These are phyloP conservation scores for Cladosporium sp. DNA, from an alignment of 2,329 filamentous ascomycete species.

Conservation along the genomic window DNA sequence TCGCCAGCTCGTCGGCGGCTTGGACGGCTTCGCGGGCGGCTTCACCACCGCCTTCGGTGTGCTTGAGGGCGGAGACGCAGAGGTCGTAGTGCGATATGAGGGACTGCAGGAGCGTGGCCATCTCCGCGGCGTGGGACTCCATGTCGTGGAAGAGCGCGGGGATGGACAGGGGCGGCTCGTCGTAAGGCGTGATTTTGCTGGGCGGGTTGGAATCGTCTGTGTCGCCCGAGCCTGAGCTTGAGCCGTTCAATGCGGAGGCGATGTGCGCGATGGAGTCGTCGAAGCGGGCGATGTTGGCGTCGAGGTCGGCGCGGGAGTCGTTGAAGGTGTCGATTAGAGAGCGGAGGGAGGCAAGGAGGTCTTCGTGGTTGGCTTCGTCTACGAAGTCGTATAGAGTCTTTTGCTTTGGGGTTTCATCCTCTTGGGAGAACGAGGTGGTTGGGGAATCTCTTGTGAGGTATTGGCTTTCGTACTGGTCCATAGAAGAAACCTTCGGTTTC, in stretches of 20 bases:
- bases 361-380: slow-evolving; percentile 68
- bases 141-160: slow-evolving; percentile 54
- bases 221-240: slow-evolving; percentile 13
- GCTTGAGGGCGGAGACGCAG: slow-evolving; percentile 85
- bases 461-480: neutral
- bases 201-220: slow-evolving; percentile 21
- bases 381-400: slow-evolving; percentile 74
- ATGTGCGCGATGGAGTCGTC: slow-evolving; percentile 59
- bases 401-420: slow-evolving; percentile 32
- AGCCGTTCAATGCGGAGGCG: slow-evolving; percentile 20
- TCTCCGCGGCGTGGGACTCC: slow-evolving; percentile 73
- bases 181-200: slow-evolving; percentile 36
- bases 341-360: slow-evolving; percentile 66
- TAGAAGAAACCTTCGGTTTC: slow-evolving; percentile 44
- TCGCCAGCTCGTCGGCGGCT: slow-evolving; percentile 36
- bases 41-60: slow-evolving; percentile 67
- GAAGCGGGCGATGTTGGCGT: slow-evolving; percentile 61
- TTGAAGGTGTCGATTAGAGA: slow-evolving; percentile 70
- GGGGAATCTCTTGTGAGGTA: neutral
- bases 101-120: slow-evolving; percentile 77
- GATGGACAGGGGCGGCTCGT: slow-evolving; percentile 40
- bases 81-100: slow-evolving; percentile 88
- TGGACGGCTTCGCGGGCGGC: slow-evolving; percentile 44
- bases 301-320: slow-evolving; percentile 62
- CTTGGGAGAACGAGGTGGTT: neutral